Evolutionary conservation across 2,329 filamentous ascomycete species (phyloP).

Genomic region (Pseudogymnoascus sp.): DNA sequence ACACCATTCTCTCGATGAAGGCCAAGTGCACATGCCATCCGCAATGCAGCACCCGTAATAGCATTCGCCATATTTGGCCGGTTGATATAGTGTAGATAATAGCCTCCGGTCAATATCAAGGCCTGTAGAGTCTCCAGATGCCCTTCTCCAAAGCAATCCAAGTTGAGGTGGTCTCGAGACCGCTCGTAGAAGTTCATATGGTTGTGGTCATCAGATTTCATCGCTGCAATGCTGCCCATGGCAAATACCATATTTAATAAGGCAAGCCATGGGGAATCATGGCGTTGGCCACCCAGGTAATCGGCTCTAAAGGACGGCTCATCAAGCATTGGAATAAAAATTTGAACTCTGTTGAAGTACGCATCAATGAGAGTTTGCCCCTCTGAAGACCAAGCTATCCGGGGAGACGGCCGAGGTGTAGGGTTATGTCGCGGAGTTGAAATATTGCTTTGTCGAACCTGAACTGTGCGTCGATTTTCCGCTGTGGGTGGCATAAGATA

Average conservation of each 20-base stretch:
- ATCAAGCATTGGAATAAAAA: constrained; percentile 66
- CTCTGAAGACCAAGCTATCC: constrained; percentile 51
- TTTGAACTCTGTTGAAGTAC: constrained; percentile 68
- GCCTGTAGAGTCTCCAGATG: constrained; percentile 68
- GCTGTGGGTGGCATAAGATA: constrained; percentile 32
- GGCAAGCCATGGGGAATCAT: constrained; percentile 62
- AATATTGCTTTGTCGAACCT: constrained; percentile 19
- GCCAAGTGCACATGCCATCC: constrained; percentile 67
- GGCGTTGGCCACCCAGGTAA: constrained; percentile 53
- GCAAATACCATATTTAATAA: constrained; percentile 70
- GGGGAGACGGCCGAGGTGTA: constrained; percentile 28
- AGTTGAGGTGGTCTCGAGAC: constrained; percentile 56
- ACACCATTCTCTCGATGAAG: constrained; percentile 55
- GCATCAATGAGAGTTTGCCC: constrained; percentile 63
- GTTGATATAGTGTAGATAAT: constrained; percentile 72
- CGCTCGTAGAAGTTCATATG: constrained; percentile 64
- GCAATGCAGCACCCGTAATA: constrained; percentile 60
- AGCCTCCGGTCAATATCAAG: constrained; percentile 62
- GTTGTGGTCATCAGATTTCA: constrained; percentile 50
- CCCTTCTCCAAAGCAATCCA: constrained; percentile 61
- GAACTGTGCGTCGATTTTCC: constrained; percentile 17
- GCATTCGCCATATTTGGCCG: constrained; percentile 69
- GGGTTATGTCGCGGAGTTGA: constrained; percentile 29
- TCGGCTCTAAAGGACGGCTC: constrained; percentile 61
- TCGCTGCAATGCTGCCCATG: constrained; percentile 62